Evolutionary conservation across 139 green algal genomes (phyloP).

Genomic region (Desmodesmus armatus): DNA sequence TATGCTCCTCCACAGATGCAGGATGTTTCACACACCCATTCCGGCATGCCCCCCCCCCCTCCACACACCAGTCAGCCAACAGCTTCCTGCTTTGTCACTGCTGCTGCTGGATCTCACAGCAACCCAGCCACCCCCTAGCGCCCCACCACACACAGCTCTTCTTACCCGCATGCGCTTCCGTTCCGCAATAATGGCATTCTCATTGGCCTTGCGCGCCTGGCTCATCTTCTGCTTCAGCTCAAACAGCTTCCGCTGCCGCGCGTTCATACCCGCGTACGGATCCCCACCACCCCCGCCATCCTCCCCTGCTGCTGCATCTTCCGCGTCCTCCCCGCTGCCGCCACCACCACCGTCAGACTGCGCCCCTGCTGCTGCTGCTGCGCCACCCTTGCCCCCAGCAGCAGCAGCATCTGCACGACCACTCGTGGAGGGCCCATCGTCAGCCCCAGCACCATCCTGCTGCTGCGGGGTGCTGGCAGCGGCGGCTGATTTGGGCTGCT

Average conservation of each 20-base stretch:
- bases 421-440: background rate
- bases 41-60: too few species aligned
- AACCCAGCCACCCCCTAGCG: background rate
- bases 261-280: constrained; percentile 71
- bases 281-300: constrained; percentile 58
- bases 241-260: constrained; percentile 86
- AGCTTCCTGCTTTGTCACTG: too few species aligned
- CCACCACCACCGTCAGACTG: background rate
- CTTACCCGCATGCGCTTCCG: constrained; percentile 74
- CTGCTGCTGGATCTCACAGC: background rate
- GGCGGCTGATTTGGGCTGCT: constrained; percentile 26
- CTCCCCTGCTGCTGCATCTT: constrained; percentile 3
- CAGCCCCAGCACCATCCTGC: background rate
- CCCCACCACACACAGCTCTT: background rate
- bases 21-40: too few species aligned
- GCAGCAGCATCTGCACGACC: background rate
- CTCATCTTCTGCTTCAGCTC: constrained; percentile 87
- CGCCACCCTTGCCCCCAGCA: background rate
- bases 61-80: too few species aligned
- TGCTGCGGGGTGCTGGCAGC: constrained; percentile 28
- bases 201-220: constrained; percentile 89
- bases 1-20: too few species aligned
- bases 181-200: constrained; percentile 90
- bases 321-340: background rate
- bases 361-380: constrained; percentile 12